Evolutionary conservation across 805 yeast species (phyloP).

Genomic region (Ogataea angusta): DNA sequence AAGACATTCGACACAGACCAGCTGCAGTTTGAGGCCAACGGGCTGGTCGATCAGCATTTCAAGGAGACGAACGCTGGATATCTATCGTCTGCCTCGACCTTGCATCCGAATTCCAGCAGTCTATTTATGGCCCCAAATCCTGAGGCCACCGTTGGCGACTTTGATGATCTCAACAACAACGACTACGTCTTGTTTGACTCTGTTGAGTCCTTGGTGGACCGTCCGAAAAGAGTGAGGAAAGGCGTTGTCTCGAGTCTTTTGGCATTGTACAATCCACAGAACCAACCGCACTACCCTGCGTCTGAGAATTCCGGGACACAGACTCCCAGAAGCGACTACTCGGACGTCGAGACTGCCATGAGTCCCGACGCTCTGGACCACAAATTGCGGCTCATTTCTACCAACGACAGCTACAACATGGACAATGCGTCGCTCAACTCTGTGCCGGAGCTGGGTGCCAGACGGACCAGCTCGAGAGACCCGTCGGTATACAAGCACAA

Average conservation of each 20-base stretch:
- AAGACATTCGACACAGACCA: constrained; percentile 32
- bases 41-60: constrained; percentile 49
- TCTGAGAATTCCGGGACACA: constrained; percentile 21
- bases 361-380: constrained; percentile 20
- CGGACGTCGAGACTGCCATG: constrained; percentile 14
- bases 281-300: constrained; percentile 28
- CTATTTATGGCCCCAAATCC: constrained; percentile 31
- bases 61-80: constrained; percentile 22
- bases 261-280: constrained; percentile 53
- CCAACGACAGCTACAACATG: constrained; percentile 5
- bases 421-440: constrained; percentile 7
- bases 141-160: constrained; percentile 31
- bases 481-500: constrained; percentile 12
- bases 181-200: constrained; percentile 41
- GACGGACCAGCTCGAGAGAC: constrained; percentile 12
- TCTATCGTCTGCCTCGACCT: constrained; percentile 15
- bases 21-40: constrained; percentile 51
- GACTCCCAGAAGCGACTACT: constrained; percentile 20
- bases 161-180: constrained; percentile 31
- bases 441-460: background rate
- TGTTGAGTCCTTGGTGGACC: constrained; percentile 41
- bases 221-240: constrained; percentile 65
- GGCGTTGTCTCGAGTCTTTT: constrained; percentile 83
- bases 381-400: constrained; percentile 16
- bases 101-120: constrained; percentile 10